Conservation (phyloP, 805 yeast genomes). For the Saccharomycopsis sp. region DNA sequence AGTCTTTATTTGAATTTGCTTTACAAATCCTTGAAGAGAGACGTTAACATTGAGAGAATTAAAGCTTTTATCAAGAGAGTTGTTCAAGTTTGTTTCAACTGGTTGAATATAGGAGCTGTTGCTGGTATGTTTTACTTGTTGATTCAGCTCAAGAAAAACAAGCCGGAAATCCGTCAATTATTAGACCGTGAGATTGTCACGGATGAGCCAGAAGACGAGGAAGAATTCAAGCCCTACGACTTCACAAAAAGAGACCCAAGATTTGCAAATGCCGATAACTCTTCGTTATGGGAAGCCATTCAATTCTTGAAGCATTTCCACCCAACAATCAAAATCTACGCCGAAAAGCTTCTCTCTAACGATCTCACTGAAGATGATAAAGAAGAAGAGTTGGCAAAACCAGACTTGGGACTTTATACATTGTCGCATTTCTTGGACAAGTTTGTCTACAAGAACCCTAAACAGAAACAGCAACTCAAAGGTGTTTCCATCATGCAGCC, state of each 20-base stretch:
- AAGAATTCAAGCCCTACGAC: constrained; percentile 46
- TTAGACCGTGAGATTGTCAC: constrained; percentile 48
- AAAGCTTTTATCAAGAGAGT: constrained; percentile 88
- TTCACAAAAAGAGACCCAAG: constrained; percentile 89
- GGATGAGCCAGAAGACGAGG: constrained; percentile 40
- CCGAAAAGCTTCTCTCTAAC: constrained; percentile 45
- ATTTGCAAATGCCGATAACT: constrained; percentile 73
- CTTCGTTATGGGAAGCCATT: constrained; percentile 82
- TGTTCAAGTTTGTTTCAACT: constrained; percentile 73
- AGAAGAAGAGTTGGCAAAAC: constrained; percentile 47
- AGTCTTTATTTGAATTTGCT: constrained; percentile 84
- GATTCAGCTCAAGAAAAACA: constrained; percentile 54
- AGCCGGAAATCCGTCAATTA: constrained; percentile 63
- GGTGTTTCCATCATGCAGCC: constrained; percentile 98
- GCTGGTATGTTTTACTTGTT: constrained; percentile 76
- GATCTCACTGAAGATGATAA: constrained; percentile 15
- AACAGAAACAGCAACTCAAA: constrained; percentile 62
- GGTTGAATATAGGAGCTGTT: constrained; percentile 84
- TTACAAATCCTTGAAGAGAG: constrained; percentile 76
- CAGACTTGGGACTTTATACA: constrained; percentile 86
- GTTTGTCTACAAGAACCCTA: constrained; percentile 90
- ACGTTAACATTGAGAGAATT: constrained; percentile 55
- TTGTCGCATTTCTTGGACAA: constrained; percentile 88
- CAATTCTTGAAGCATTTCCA: constrained; percentile 79
- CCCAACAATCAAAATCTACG: constrained; percentile 83